Evolutionary conservation across 2,329 filamentous ascomycete species (phyloP).

Genomic region (Penicillium janthinellum): DNA sequence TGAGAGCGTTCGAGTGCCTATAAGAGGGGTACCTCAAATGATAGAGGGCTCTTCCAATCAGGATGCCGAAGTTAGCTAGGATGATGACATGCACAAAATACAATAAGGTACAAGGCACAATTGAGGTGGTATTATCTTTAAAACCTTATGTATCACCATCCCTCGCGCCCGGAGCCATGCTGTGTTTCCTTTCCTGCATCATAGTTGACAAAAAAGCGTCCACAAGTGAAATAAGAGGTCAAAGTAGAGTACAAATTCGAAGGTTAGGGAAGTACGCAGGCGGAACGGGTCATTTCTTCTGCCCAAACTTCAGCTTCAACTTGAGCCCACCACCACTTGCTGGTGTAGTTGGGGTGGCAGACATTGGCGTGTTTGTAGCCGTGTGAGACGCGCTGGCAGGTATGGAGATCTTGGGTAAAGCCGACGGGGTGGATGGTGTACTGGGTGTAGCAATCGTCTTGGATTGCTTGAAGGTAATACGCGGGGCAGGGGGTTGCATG

Average conservation of each 20-base stretch:
- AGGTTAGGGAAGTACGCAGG: conserved; percentile 6
- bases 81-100: neutral
- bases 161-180: conserved; percentile 20
- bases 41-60: neutral
- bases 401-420: conserved; percentile 38
- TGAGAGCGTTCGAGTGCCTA: neutral
- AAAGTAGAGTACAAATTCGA: conserved; percentile 22
- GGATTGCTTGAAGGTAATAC: conserved; percentile 47
- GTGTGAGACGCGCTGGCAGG: conserved; percentile 31
- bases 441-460: conserved; percentile 31
- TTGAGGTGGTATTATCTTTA: conserved; percentile 15
- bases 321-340: conserved; percentile 42
- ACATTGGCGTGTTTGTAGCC: conserved; percentile 29
- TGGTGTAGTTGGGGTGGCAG: conserved; percentile 36
- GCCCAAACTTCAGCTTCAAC: conserved; percentile 45
- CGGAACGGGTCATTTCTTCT: conserved; percentile 29
- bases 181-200: conserved; percentile 3
- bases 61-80: neutral
- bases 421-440: conserved; percentile 28
- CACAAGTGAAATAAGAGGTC: conserved; percentile 12
- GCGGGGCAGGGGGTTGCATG: conserved; percentile 38
- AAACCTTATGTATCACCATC: conserved; percentile 12
- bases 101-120: conserved; percentile 2
- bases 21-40: neutral
- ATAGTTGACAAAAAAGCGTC: neutral